A percentile compares a stretch with the other conserved stretches of the same genome.
Conservation (phyloP, 2,329 filamentous ascomycete genomes). For the Pseudogymnoascus sp. region DNA sequence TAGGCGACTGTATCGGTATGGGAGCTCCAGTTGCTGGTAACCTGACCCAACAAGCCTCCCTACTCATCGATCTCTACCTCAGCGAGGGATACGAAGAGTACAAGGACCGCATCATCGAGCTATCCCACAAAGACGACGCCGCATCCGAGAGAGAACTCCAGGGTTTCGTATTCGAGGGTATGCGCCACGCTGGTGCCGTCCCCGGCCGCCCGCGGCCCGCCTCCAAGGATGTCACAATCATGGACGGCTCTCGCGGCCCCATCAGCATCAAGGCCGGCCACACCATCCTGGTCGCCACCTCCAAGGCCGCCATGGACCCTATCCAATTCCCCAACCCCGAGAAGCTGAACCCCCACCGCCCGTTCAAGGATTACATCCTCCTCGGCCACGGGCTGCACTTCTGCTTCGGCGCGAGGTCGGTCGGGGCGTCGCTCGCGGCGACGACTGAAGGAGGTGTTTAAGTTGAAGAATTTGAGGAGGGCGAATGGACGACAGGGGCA, state of each 20-base stretch:
- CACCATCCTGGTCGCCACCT: conserved; percentile 38
- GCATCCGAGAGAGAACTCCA: conserved; percentile 41
- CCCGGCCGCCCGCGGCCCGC: conserved; percentile 48
- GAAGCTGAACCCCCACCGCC: conserved; percentile 36
- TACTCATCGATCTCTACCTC: conserved; percentile 48
- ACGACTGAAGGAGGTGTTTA: conserved; percentile 40
- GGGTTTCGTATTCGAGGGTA: conserved; percentile 49
- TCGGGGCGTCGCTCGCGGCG: conserved; percentile 34
- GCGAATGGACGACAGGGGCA: conserved; percentile 32
- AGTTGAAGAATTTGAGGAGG: conserved; percentile 36
- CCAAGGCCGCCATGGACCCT: conserved; percentile 37
- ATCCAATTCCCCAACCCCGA: conserved; percentile 36
- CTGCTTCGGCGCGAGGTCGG: conserved; percentile 35
- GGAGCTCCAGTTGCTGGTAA: conserved; percentile 44
- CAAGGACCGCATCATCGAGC: conserved; percentile 44
- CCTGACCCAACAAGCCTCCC: conserved; percentile 46
- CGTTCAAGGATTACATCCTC: conserved; percentile 34
- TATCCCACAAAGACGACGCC: conserved; percentile 38
- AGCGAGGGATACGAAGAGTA: conserved; percentile 42
- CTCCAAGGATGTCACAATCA: conserved; percentile 34
- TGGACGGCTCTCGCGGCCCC: conserved; percentile 41
- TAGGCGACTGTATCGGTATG: conserved; percentile 45
- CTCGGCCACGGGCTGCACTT: conserved; percentile 36
- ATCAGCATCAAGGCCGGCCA: conserved; percentile 39
- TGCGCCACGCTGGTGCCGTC: conserved; percentile 46